A percentile compares a stretch with the other conserved stretches of the same genome.
Conservation (phyloP, 1,284 basidiomycete species). For the Fomitopsis betulina region DNA sequence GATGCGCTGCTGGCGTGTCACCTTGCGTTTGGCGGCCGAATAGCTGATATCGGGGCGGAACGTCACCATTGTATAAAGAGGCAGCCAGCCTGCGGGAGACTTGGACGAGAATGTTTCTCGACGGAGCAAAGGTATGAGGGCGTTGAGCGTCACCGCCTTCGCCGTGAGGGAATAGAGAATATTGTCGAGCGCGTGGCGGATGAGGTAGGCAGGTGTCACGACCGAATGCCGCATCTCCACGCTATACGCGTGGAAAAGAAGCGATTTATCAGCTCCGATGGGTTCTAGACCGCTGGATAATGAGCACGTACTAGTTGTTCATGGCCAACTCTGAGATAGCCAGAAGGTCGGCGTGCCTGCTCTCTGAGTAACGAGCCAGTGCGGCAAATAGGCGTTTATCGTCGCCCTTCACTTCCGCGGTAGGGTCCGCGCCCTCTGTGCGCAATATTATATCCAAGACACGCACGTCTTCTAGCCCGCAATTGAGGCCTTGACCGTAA, state of each 20-base stretch:
- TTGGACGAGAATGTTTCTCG: conserved; percentile 48
- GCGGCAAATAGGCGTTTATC: conserved; percentile 62
- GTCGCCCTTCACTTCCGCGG: conserved; percentile 27
- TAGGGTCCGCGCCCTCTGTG: conserved; percentile 55
- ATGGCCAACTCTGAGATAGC: conserved; percentile 92
- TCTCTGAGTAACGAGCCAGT: conserved; percentile 74
- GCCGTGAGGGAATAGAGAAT: conserved; percentile 62
- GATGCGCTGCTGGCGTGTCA: conserved; percentile 53
- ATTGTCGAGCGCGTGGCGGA: conserved; percentile 81
- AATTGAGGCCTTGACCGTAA: conserved; percentile 97
- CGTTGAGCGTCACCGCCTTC: conserved; percentile 34
- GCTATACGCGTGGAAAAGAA: conserved; percentile 36
- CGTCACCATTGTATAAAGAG: conserved; percentile 95
- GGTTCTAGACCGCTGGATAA: not conserved
- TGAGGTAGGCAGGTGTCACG: conserved; percentile 75
- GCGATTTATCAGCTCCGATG: conserved; percentile 1
- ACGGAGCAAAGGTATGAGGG: conserved; percentile 22
- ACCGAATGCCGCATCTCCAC: conserved; percentile 94
- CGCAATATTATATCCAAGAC: conserved; percentile 78
- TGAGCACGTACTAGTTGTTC: conserved; percentile 82
- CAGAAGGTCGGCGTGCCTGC: conserved; percentile 81
- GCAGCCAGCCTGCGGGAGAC: conserved; percentile 77
- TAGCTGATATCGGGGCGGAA: conserved; percentile 95
- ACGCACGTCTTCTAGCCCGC: conserved; percentile 95
- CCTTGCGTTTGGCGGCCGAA: conserved; percentile 62